Conservation (phyloP, 805 yeast genomes). For the Candida ovalis region DNA sequence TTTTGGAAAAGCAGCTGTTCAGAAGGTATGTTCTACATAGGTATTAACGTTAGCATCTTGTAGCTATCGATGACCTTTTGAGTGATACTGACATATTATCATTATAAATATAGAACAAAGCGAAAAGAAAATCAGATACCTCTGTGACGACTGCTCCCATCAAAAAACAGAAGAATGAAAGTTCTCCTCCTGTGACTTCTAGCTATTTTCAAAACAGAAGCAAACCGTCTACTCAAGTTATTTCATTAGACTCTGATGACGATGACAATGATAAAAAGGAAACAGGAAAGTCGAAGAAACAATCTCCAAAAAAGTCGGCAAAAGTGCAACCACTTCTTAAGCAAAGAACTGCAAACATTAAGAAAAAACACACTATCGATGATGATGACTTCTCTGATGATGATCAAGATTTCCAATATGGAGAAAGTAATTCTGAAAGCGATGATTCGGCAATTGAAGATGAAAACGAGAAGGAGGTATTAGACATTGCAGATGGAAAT, state of each 20-base stretch:
- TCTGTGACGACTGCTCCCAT: not conserved
- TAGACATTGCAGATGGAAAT: too few species aligned
- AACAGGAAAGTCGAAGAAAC: not conserved
- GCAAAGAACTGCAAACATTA: not conserved
- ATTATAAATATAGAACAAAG: slow-evolving; percentile 4
- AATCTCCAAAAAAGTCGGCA: not conserved
- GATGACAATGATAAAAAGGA: not conserved
- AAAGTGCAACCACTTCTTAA: not conserved
- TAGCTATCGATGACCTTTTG: not conserved
- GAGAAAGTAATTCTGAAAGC: not conserved
- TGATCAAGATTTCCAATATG: slow-evolving; percentile 1
- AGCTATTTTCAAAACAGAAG: not conserved
- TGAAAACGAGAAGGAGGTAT: not conserved
- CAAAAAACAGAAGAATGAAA: slow-evolving; percentile 6
- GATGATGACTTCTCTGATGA: not conserved
- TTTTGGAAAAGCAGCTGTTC: slow-evolving; percentile 27
- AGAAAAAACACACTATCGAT: not conserved
- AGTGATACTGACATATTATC: not conserved
- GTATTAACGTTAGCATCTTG: too few species aligned
- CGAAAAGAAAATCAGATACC: slow-evolving; percentile 4
- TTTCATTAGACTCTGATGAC: slow-evolving; percentile 13
- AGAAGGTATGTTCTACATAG: slow-evolving; percentile 15
- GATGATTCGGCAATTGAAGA: not conserved
- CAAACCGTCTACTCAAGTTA: not conserved
- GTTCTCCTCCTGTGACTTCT: not conserved